Conservation (phyloP, 1,284 basidiomycete species). For the Pseudozyma sp. region DNA sequence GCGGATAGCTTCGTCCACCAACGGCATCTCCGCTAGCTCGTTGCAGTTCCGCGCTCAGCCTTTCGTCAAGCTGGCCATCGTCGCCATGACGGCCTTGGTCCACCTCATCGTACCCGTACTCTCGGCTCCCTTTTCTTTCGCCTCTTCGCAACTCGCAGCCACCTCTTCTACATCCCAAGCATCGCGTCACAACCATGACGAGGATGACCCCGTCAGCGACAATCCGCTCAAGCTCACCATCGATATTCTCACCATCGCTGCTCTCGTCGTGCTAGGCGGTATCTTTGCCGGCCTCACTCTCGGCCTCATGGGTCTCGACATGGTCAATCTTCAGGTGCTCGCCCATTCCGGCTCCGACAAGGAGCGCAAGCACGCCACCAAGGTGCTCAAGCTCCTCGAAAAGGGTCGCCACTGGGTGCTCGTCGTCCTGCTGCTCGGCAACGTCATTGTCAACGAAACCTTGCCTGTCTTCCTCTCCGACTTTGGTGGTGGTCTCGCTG, state of each 20-base stretch:
- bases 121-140: conserved; percentile 19
- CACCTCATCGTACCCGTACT: conserved; percentile 45
- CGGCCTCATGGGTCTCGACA: conserved; percentile 93
- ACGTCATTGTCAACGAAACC: conserved; percentile 79
- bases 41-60: conserved; percentile 40
- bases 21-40: conserved; percentile 8
- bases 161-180: not conserved
- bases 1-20: conserved; percentile 2
- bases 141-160: conserved; percentile 1
- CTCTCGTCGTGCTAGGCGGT: conserved; percentile 69
- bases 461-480: conserved; percentile 69
- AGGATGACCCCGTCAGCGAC: conserved; percentile 42
- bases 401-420: conserved; percentile 94
- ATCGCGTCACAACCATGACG: conserved; percentile 22
- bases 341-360: conserved; percentile 80
- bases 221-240: conserved; percentile 53
- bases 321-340: conserved; percentile 88
- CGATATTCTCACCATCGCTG: conserved; percentile 58
- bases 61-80: conserved; percentile 43
- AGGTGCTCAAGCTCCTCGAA: conserved; percentile 75
- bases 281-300: conserved; percentile 78
- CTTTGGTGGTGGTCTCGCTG: conserved; percentile 64
- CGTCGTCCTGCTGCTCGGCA: conserved; percentile 81
- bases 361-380: conserved; percentile 70
- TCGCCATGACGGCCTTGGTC: conserved; percentile 38